phyloP scores from a whole-genome alignment of 2,329 filamentous ascomycete genomes.

The Neopestalotiopsis rosae region DNA sequence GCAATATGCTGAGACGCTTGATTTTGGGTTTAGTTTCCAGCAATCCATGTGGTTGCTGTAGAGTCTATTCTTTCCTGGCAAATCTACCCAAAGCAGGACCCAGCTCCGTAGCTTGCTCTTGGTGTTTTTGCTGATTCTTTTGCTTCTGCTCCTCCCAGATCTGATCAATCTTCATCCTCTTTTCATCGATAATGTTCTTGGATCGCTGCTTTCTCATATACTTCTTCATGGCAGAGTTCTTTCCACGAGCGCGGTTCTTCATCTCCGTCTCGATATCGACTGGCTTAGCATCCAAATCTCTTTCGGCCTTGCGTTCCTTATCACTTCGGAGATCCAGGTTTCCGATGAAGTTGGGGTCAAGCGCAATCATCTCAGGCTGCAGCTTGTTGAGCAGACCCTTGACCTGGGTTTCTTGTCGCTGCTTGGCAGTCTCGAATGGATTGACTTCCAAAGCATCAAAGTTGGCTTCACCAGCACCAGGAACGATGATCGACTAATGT shows the following conservation, averaged over 20 bases:
- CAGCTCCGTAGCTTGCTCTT: constrained; percentile 73
- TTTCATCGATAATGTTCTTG: constrained; percentile 96
- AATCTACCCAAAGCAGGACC: constrained; percentile 89
- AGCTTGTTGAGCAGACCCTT: constrained; percentile 91
- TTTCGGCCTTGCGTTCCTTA: constrained; percentile 76
- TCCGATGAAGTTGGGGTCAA: constrained; percentile 92
- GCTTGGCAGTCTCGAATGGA: constrained; percentile 91
- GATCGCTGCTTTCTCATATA: constrained; percentile 90
- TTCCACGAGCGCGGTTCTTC: constrained; percentile 81
- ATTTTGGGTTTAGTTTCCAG: background rate
- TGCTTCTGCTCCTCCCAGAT: constrained; percentile 76
- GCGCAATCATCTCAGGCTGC: constrained; percentile 93
- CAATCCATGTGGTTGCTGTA: background rate
- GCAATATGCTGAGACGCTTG: background rate
- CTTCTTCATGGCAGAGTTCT: constrained; percentile 87
- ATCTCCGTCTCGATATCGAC: constrained; percentile 64
- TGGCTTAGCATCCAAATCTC: constrained; percentile 76
- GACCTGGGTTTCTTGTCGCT: constrained; percentile 92
- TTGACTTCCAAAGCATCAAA: constrained; percentile 93
- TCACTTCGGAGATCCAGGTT: constrained; percentile 83
- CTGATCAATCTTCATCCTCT: constrained; percentile 84
- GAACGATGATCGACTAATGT: constrained; percentile 88
- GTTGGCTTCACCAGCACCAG: constrained; percentile 95
- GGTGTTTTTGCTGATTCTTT: constrained; percentile 65
- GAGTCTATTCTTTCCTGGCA: constrained; percentile 67